A percentile compares a stretch with the other conserved stretches of the same genome.
phyloP scores from a whole-genome alignment of 2,329 filamentous ascomycete species.

The Lasiodiplodia gonubiensis region DNA sequence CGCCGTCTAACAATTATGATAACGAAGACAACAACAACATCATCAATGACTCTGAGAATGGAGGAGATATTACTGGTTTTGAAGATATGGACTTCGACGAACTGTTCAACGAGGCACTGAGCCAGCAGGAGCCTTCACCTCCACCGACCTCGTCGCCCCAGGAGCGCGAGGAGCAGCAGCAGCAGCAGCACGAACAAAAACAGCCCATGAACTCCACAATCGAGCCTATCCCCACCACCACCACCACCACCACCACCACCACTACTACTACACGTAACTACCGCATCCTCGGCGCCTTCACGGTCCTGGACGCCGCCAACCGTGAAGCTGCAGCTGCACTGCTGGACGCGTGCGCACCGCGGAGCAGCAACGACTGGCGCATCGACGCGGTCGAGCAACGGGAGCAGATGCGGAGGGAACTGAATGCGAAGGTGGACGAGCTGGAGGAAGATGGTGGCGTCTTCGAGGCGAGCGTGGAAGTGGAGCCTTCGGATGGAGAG shows the following conservation, averaged over 20 bases:
- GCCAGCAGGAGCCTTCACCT: not conserved
- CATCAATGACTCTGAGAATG: not conserved
- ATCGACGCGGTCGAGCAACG: not conserved
- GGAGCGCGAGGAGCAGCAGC: too few species aligned
- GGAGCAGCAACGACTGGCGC: not conserved
- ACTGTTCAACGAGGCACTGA: not conserved
- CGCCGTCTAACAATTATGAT: not conserved
- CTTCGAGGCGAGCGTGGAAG: not conserved
- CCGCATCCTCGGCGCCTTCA: slow-evolving; percentile 3
- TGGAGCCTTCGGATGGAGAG: not conserved
- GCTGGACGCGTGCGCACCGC: not conserved
- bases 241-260: not conserved
- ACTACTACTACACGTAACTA: not conserved
- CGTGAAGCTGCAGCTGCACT: not conserved
- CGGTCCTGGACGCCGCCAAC: slow-evolving; percentile 21
- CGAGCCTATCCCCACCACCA: not conserved
- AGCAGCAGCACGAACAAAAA: not conserved
- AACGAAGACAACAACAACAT: not conserved
- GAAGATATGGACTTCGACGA: not conserved
- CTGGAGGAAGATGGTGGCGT: not conserved
- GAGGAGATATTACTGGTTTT: not conserved
- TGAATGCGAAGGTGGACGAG: not conserved
- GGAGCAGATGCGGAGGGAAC: not conserved
- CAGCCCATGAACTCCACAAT: not conserved
- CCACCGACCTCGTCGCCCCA: not conserved